Evolutionary conservation across 306 rosid species (phyloP), one percentile per base, ranked within the genome.

Genomic region (Cicer judaicum): DNA sequence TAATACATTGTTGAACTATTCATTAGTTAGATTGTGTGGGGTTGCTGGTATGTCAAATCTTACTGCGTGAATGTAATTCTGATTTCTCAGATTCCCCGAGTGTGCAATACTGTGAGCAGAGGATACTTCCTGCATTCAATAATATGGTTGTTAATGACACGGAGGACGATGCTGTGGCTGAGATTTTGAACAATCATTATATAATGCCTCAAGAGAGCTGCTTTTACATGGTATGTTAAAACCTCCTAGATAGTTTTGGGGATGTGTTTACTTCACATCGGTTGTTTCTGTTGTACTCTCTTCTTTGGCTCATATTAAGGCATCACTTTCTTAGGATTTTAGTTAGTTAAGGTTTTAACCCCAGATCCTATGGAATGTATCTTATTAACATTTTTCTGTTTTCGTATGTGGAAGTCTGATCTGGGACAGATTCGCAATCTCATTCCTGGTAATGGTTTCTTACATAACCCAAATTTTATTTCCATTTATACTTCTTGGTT

Each of bases 381-480:
- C 92, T 92, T 68, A 86, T 64, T 74, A 69, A 49, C 74, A 61
- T 77, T 53, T 81, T 54, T 79, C 83, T 78, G 68, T 80, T 82
- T 87, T 53, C 68, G 61, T 80, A 77, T 79, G 89, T 87, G 80
- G 96, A 91, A 94, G 98, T 91, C 98, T 85, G 95, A 91, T 85
- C 84, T 91, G 91, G 79, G 89, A 83, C 87, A 86, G 85, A 89
- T 94, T 94, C 93, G 79, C 91, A 85, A 80, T 86, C 91, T 94
- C 77, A 84, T 91, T 87, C 96, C 97, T 69, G 98, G 98, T 94
- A 94, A 90, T 85, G 74, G 64, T 74, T 79, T 57, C 80, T 43
- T 34, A 73, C 76, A 64, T 54, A 80, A 47, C 41, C 68, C 75
- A 49, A 50, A 63, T 70, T 71, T 70, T 64, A 34, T 19, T 79